Evolutionary conservation across 148 eudicot genomes (phyloP).

Genomic region (Linanthus parryae): DNA sequence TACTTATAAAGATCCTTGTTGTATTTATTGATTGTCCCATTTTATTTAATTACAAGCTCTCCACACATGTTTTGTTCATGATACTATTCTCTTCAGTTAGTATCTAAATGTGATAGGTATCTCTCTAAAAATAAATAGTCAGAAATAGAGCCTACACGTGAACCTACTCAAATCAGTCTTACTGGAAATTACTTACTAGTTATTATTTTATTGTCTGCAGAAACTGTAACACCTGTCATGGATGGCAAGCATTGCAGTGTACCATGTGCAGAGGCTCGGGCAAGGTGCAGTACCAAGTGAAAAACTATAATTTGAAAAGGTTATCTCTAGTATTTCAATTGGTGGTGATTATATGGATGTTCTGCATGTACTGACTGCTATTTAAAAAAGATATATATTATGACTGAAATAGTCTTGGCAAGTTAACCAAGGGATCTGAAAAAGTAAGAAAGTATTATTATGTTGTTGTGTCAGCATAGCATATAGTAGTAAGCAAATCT

Average conservation of each 20-base stretch:
- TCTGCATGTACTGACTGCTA: too few relatives aligned
- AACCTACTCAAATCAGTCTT: neutral
- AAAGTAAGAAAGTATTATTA: too few relatives aligned
- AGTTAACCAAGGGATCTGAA: too few relatives aligned
- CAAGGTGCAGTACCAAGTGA: constrained; percentile 82
- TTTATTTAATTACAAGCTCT: neutral
- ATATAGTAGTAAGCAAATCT: too few relatives aligned
- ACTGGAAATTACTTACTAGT: neutral
- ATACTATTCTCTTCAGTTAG: neutral
- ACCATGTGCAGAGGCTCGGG: constrained; percentile 90
- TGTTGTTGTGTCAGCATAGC: too few relatives aligned
- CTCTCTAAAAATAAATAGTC: too few relatives aligned
- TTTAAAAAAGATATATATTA: too few relatives aligned
- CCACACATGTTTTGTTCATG: neutral
- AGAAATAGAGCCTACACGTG: too few relatives aligned
- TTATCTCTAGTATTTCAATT: constrained; percentile 9
- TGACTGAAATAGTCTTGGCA: too few relatives aligned
- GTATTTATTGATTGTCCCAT: neutral
- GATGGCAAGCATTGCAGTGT: constrained; percentile 90
- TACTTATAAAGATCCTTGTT: constrained; percentile 14
- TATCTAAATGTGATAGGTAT: neutral
- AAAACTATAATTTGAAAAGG: constrained; percentile 61
- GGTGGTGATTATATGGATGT: neutral
- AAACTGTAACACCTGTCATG: constrained; percentile 71
- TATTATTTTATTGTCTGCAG: constrained; percentile 28